phyloP scores from a whole-genome alignment of 2,329 filamentous ascomycete genomes.

The Phialemoniopsis sp. region DNA sequence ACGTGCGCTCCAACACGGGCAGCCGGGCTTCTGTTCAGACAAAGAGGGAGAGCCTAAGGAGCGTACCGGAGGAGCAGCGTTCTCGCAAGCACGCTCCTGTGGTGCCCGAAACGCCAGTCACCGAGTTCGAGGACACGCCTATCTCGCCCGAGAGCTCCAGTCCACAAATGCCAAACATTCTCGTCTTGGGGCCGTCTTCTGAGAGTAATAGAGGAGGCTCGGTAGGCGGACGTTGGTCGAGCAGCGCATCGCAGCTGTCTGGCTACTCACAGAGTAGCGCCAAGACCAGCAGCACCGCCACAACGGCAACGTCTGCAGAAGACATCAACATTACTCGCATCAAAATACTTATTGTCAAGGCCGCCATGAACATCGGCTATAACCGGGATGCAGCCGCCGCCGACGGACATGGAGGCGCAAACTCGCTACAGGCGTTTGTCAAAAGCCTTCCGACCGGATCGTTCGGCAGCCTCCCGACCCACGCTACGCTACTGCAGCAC shows the following conservation, averaged over 20 bases:
- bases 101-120: constrained; percentile 86
- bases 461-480: constrained; percentile 70
- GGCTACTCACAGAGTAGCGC: constrained; percentile 70
- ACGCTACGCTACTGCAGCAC: constrained; percentile 67
- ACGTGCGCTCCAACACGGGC: constrained; percentile 24
- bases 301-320: constrained; percentile 63
- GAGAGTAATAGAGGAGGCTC: constrained; percentile 34
- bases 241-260: constrained; percentile 73
- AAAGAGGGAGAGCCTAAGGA: constrained; percentile 50
- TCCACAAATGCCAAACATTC: constrained; percentile 77
- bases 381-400: constrained; percentile 50
- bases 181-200: constrained; percentile 69
- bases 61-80: constrained; percentile 41
- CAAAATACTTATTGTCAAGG: constrained; percentile 76
- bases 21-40: constrained; percentile 47
- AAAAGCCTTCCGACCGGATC: constrained; percentile 70
- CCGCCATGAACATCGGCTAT: constrained; percentile 81
- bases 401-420: constrained; percentile 37
- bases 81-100: constrained; percentile 38
- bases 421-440: constrained; percentile 69
- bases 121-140: constrained; percentile 89
- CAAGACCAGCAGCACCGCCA: constrained; percentile 67
- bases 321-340: constrained; percentile 74
- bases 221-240: constrained; percentile 68
- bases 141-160: constrained; percentile 76